Evolutionary conservation across 768 basidiomycete species (phyloP).

Genomic region (Tremella fuciformis): DNA sequence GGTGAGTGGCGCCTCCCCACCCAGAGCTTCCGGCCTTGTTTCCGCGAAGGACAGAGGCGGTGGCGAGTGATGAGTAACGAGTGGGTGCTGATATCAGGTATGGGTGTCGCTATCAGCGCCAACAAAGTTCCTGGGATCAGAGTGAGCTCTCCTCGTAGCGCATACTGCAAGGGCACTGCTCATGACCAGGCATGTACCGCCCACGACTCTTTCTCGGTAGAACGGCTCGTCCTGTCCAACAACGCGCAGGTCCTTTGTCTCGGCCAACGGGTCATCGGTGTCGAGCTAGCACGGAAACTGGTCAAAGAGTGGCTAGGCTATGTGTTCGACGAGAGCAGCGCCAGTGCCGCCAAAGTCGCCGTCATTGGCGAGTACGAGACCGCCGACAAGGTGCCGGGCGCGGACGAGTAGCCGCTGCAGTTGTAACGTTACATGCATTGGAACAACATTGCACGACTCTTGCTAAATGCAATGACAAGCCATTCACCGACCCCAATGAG

Average conservation of each 20-base stretch:
- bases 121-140: slow-evolving; percentile 38
- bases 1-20: slow-evolving; percentile 21
- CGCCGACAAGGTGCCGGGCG: not conserved
- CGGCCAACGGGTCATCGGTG: slow-evolving; percentile 49
- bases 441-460: not conserved
- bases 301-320: slow-evolving; percentile 48
- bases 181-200: slow-evolving; percentile 33
- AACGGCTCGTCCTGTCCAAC: slow-evolving; percentile 49
- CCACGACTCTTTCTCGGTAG: slow-evolving; percentile 50
- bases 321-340: slow-evolving; percentile 40
- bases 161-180: not conserved
- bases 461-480: slow-evolving; percentile 2
- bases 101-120: slow-evolving; percentile 48
- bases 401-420: not conserved
- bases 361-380: slow-evolving; percentile 45
- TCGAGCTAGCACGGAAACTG: slow-evolving; percentile 41
- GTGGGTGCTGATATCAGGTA: slow-evolving; percentile 20
- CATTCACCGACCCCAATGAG: not conserved
- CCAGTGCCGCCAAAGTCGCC: slow-evolving; percentile 46
- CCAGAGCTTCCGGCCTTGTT: not conserved
- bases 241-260: slow-evolving; percentile 49
- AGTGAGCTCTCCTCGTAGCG: not conserved
- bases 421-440: slow-evolving; percentile 1
- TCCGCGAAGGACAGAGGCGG: not conserved
- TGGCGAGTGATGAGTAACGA: not conserved